Evolutionary conservation across 169 alveolate genomes (phyloP), one percentile per base, ranked within the genome.

Genomic region (Plasmodium vinckei): DNA sequence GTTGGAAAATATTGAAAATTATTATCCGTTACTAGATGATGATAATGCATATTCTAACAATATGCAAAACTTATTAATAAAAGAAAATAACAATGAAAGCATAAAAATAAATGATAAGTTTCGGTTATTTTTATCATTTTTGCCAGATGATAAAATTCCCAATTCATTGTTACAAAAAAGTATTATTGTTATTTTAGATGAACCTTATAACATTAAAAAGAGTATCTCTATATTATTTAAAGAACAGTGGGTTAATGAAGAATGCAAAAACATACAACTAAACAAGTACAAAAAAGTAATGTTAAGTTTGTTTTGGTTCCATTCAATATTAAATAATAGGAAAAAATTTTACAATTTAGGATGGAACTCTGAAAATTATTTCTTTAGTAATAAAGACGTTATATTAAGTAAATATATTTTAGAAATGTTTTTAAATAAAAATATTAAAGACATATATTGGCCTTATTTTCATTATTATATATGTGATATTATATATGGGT

Each of bases 61-160:
- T 17, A 15, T 25, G 10, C 42, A 67, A 9, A 39, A 67, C 47
- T 13, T 67, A n/a, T 23, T 15, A 47, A 61, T 93, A 25, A 73
- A 92, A 33, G 92, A 82, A 63, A 88, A 57, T 59, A 44, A 57
- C 64, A 88, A 71, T 53, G 77, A 51, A 84, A 67, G 13, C 91
- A 93, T 84, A 91, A 95, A 42, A 88, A 97, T 97, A 2, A 97
- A 96, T 87, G 97, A 96, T 63, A 94, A 96, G 92, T 98, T 97
- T 95, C 95, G 99, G 93, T 93, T 98, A 21, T 97, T 98, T 98
- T 68, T 98, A 64, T 94, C 99, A 33, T 96, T 98, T 10, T 95
- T 96, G 87, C 98, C 99, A 59, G 96, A 97, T 84, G 96, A 97
- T 5, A 93, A 95, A 77, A 97, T 98, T 97, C 99, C 99, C 25